Percentiles rank a stretch among this genome's conserved stretches.
Conservation (phyloP, 805 yeast species). For the Lachancea meyersii region DNA sequence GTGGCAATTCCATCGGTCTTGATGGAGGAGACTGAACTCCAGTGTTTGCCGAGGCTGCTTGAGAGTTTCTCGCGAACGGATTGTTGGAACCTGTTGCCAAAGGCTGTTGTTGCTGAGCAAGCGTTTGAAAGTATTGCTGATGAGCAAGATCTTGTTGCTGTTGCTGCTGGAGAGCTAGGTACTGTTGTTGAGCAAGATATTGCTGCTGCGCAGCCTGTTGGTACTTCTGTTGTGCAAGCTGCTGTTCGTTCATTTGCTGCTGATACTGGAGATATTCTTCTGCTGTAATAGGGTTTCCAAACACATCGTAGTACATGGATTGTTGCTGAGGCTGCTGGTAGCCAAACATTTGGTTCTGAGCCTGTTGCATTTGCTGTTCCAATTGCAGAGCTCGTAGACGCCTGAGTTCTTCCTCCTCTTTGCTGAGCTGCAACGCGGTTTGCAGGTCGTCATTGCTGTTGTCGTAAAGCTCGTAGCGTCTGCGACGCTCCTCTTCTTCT, state of each 20-base stretch:
- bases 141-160: constrained; percentile 29
- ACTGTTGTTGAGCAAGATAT: constrained; percentile 21
- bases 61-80: constrained; percentile 52
- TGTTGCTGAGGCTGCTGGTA: constrained; percentile 26
- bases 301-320: constrained; percentile 30
- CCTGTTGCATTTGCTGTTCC: constrained; percentile 22
- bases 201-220: constrained; percentile 25
- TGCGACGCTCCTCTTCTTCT: constrained; percentile 55
- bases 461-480: constrained; percentile 13
- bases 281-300: constrained; percentile 34
- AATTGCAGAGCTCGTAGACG: constrained; percentile 27
- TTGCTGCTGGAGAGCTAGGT: constrained; percentile 23
- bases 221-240: constrained; percentile 20
- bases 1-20: background rate
- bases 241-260: constrained; percentile 14
- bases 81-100: constrained; percentile 68
- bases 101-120: constrained; percentile 40
- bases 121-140: constrained; percentile 35
- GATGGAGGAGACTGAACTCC: constrained; percentile 11
- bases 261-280: constrained; percentile 33
- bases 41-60: constrained; percentile 13
- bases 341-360: constrained; percentile 13
- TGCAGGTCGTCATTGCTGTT: constrained; percentile 28
- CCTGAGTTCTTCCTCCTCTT: constrained; percentile 30
- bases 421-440: constrained; percentile 28